Evolutionary conservation across 805 yeast genomes (phyloP), one percentile per base, ranked within the genome.

Genomic region (Metschnikowia arizonensis): DNA sequence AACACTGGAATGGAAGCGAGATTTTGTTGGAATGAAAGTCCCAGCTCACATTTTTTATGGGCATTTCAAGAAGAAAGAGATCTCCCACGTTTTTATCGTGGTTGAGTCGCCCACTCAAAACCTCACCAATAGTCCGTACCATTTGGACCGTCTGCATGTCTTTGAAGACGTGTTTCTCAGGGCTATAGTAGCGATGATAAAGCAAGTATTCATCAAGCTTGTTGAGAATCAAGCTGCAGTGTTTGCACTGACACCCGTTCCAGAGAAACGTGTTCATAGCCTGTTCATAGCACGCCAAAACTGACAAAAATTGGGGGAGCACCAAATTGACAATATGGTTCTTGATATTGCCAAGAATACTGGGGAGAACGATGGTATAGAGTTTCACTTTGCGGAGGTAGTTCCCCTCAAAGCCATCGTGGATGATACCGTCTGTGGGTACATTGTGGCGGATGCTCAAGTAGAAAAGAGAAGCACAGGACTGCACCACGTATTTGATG

Each of bases 381-480:
- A 85, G 55, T 24, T 68, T 72, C 43, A 78, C 68, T 54, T 88
- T 72, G 48, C 88, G 73, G 5, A 76, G 58, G 53, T 79, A 83
- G 53, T 85, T 85, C 0, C 95, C 95, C 56, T 85, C 91, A 33
- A 81, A 76, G 2, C 88, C 87, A 59, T 83, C 85, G 14, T 62
- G 66, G 11, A 81, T 72, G 17, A 40, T 39, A 2, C 57, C 58
- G 56, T 77, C 78, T 2, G 60, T 30, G 2, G 87, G 85, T 3
- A 84, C 77, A 23, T 68, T 68, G 59, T 84, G 89, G 15, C 73
- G 67, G n/a, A 85, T 68, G 8, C 76, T 65, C 15, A 85, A 60
- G 38, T 61, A 70, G 28, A 48, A 46, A 24, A 60, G 61, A 2
- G 59, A 59, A 4, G 42, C 19, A 1, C 53, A 49, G 1, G 76